Evolutionary conservation across 306 rosid species (phyloP), one percentile per base, ranked within the genome.

Genomic region (Trichosanthes cucumerina): DNA sequence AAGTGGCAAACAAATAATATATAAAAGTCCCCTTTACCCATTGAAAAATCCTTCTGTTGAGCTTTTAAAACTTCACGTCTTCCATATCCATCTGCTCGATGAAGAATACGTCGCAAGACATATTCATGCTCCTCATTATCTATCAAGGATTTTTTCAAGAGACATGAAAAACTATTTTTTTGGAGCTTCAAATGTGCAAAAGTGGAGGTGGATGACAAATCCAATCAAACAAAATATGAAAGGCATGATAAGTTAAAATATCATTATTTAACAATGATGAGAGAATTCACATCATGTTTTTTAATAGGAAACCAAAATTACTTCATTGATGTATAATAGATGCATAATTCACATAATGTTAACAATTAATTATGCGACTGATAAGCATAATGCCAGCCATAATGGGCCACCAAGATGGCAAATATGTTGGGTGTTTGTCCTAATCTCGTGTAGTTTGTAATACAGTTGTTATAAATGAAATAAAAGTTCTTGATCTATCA

Each of bases 71-170:
- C 91, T 80, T 95, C 99, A n/a, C 88, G n/a, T n/a, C n/a, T 91
- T 33, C 98, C 98, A 81, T 92, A 95, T 10, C 99, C 93, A 82
- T 92, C 99, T 86, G 98, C 99, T 15, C 99, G 93, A 80, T 98
- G 98, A 75, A 95, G 99, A 84, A 95, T 95, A 52, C 99, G 99
- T 82, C 99, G 84, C 41, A 95, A 86, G 83, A 95, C 99, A 85
- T 95, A 95, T 82, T 95, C 99, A 38, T 98, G 97, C 1, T 98
- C 99, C 57, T 95, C 99, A 23, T 95, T 95, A 68, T 98, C 99
- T 95, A 59, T 81, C 58, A 79, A 83, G 78, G 72, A 68, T 54
- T 21, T 38, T 47, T 28, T 75, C 19, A 34, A 46, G 72, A 73
- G 44, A 66, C 23, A 10, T 31, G 18, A 74, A 49, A 73, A 50